phyloP scores from a whole-genome alignment of 805 yeast species.

The Kazachstania kunashirensis region DNA sequence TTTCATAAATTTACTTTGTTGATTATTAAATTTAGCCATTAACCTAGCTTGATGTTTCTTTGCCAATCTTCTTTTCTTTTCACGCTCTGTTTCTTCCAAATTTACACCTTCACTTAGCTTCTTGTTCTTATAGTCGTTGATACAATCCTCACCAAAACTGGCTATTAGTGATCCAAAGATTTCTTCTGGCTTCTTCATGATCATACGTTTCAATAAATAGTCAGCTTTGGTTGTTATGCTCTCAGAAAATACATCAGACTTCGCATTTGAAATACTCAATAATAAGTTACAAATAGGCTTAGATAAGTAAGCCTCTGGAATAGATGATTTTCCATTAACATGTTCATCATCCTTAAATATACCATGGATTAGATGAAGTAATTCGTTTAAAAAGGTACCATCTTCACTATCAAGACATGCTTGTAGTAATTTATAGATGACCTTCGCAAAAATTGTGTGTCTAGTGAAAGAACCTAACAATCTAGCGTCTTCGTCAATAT shows the following conservation, averaged over 20 bases:
- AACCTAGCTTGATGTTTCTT: slow-evolving; percentile 53
- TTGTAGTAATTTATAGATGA: slow-evolving; percentile 48
- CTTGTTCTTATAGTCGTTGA: slow-evolving; percentile 40
- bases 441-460: slow-evolving; percentile 43
- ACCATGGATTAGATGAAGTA: slow-evolving; percentile 65
- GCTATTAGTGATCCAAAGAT: slow-evolving; percentile 44
- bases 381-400: slow-evolving; percentile 46
- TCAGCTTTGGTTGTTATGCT: slow-evolving; percentile 47
- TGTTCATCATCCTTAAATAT: slow-evolving; percentile 42
- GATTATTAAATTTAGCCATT: slow-evolving; percentile 54
- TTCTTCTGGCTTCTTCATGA: slow-evolving; percentile 37
- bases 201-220: slow-evolving; percentile 40
- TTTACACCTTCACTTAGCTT: slow-evolving; percentile 33
- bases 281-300: slow-evolving; percentile 50
- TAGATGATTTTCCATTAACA: slow-evolving; percentile 32
- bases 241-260: slow-evolving; percentile 36
- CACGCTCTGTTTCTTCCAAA: slow-evolving; percentile 44
- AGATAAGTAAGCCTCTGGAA: slow-evolving; percentile 38
- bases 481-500: slow-evolving; percentile 29
- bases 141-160: slow-evolving; percentile 48
- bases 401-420: slow-evolving; percentile 41
- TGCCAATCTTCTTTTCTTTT: slow-evolving; percentile 47
- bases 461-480: slow-evolving; percentile 43
- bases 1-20: slow-evolving; percentile 65
- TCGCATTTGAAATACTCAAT: slow-evolving; percentile 41